These are phyloP conservation scores for Leccinellum rugosiceps DNA, from an alignment of 768 basidiomycete genomes.

Conservation along the genomic window DNA sequence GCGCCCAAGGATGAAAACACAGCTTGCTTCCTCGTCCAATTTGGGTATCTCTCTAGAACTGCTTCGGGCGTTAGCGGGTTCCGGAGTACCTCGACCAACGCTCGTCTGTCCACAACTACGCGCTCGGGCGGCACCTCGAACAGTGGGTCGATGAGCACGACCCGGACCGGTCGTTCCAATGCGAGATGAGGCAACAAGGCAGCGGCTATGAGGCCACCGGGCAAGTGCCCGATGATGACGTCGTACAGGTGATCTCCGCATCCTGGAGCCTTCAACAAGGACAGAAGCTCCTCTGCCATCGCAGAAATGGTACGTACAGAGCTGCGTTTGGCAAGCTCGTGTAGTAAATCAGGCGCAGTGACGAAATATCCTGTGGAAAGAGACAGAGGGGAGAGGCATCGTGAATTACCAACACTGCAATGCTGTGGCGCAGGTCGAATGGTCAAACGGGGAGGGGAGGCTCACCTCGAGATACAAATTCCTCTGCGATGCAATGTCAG, in stretches of 20 bases:
- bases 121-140: neutral
- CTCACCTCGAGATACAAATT: constrained; percentile 17
- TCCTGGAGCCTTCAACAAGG: neutral
- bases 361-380: constrained; percentile 21
- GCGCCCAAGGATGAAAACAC: neutral
- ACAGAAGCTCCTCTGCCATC: constrained; percentile 11
- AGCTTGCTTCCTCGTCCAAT: constrained; percentile 2
- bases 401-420: neutral
- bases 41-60: neutral
- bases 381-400: fast-evolving
- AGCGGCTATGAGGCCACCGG: constrained; percentile 16
- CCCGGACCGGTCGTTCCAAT: neutral
- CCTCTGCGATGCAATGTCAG: constrained; percentile 14
- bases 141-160: constrained; percentile 22
- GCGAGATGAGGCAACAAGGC: constrained; percentile 16
- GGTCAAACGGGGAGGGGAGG: neutral
- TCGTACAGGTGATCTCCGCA: neutral
- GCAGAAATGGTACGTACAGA: constrained; percentile 16
- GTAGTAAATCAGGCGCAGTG: constrained; percentile 22
- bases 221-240: constrained; percentile 21
- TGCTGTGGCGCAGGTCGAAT: neutral
- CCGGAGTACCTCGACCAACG: neutral
- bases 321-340: constrained; percentile 9
- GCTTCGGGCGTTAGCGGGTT: neutral
- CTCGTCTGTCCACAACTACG: neutral